Evolutionary conservation across 1,139 yeast genomes (phyloP).

Genomic region (Yamadazyma pseudoaaseri): DNA sequence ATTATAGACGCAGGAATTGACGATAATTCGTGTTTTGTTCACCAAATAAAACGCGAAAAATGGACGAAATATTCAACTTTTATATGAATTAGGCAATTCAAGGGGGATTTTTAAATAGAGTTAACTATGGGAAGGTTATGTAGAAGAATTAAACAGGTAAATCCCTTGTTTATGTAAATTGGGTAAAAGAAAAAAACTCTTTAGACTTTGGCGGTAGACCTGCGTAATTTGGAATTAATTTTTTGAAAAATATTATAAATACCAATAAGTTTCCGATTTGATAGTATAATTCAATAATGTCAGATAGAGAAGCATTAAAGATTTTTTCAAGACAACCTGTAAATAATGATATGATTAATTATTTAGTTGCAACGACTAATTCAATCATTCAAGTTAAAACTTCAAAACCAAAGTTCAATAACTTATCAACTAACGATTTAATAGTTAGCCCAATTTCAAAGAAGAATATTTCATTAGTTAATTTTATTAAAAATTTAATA

Average conservation of each 20-base stretch:
- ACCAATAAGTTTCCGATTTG: neutral
- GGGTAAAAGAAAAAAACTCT: neutral
- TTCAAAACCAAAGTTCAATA: conserved; percentile 7
- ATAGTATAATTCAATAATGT: conserved; percentile 23
- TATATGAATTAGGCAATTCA: conserved; percentile 4
- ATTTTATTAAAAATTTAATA: conserved; percentile 71
- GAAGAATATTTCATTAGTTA: conserved; percentile 37
- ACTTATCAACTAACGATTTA: conserved; percentile 8
- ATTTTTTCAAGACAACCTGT: conserved; percentile 78
- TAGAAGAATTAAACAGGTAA: neutral
- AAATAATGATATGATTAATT: conserved; percentile 72
- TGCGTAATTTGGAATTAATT: neutral
- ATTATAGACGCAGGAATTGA: neutral
- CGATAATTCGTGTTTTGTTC: neutral
- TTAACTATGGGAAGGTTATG: conserved; percentile 1
- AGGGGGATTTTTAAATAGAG: conserved; percentile 1
- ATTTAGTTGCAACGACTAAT: conserved; percentile 75
- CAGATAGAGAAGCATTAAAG: conserved; percentile 62
- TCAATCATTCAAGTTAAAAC: conserved; percentile 66
- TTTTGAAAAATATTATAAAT: conserved; percentile 1
- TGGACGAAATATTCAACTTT: neutral
- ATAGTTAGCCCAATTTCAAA: conserved; percentile 25
- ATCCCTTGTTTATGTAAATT: conserved; percentile 1
- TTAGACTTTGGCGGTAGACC: neutral
- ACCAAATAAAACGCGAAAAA: neutral